Conservation (phyloP, 768 basidiomycete genomes). For the Mycena chlorophos region DNA sequence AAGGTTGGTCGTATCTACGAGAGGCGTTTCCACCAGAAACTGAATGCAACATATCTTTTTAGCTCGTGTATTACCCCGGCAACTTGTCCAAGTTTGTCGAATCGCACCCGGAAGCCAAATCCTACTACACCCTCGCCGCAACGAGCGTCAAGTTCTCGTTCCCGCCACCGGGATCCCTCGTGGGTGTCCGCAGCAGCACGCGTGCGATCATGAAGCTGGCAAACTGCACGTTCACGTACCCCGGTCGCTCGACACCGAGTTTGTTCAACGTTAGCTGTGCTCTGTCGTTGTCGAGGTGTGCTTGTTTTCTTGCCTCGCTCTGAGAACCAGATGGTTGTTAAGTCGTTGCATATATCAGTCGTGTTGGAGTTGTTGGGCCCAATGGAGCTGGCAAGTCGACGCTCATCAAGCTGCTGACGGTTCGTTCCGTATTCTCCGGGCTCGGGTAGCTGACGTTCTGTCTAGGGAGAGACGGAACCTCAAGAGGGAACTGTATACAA, state of each 20-base stretch:
- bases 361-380: conserved; percentile 88
- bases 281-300: conserved; percentile 83
- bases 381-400: conserved; percentile 98
- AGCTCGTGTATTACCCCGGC: conserved; percentile 93
- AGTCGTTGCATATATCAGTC: conserved; percentile 51
- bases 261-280: conserved; percentile 88
- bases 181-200: conserved; percentile 96
- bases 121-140: conserved; percentile 94
- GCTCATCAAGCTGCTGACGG: conserved; percentile 89
- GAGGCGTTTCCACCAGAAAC: conserved; percentile 15
- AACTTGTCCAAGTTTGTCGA: conserved; percentile 90
- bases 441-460: conserved; percentile 7
- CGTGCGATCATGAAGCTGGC: conserved; percentile 92
- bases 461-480: conserved; percentile 84
- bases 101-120: conserved; percentile 88
- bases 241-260: conserved; percentile 77
- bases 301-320: conserved; percentile 27
- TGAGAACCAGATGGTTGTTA: conserved; percentile 11
- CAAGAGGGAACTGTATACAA: conserved; percentile 93
- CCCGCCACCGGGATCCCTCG: conserved; percentile 91
- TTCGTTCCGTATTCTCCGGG: conserved; percentile 33
- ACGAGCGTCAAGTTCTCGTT: conserved; percentile 94
- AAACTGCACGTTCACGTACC: conserved; percentile 93
- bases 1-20: conserved; percentile 49
- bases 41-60: conserved; percentile 15